Percentiles rank a stretch among this genome's conserved stretches.
phyloP scores from a whole-genome alignment of 352 stramenopile genomes.

The Globisporangium heterothallicum region DNA sequence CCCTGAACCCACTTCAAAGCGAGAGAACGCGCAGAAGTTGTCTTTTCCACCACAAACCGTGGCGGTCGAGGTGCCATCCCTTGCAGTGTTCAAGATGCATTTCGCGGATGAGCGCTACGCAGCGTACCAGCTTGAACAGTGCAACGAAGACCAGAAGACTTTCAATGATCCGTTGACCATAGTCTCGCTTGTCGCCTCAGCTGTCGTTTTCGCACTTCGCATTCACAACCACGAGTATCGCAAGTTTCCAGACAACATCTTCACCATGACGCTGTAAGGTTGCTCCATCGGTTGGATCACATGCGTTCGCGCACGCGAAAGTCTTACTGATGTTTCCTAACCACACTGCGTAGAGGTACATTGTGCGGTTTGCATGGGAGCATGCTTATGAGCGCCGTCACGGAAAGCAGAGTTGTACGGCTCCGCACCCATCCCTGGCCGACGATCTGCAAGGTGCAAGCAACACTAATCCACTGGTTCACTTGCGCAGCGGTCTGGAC shows the following conservation, averaged over 20 bases:
- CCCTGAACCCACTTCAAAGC: too few relatives aligned
- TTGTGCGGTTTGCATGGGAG: constrained; percentile 24
- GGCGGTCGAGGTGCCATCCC: too few relatives aligned
- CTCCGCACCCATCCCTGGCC: constrained; percentile 16
- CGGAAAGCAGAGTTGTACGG: constrained; percentile 21
- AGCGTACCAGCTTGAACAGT: constrained; percentile 21
- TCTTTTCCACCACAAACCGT: too few relatives aligned
- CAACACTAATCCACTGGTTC: constrained; percentile 25
- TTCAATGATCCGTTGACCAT: constrained; percentile 27
- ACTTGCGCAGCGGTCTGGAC: constrained; percentile 30
- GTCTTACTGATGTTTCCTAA: background rate
- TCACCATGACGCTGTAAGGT: constrained; percentile 23
- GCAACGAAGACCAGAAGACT: constrained; percentile 19
- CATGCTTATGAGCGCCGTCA: constrained; percentile 26
- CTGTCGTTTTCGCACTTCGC: constrained; percentile 18
- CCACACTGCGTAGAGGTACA: constrained; percentile 9
- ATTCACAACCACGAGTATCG: constrained; percentile 22
- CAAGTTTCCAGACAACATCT: constrained; percentile 31
- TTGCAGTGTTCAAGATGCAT: too few relatives aligned
- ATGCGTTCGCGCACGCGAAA: background rate
- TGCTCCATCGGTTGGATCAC: background rate
- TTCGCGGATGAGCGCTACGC: constrained; percentile 20
- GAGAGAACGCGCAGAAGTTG: too few relatives aligned
- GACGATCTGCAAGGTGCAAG: constrained; percentile 22
- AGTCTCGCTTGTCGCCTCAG: constrained; percentile 19